Evolutionary conservation across 2,329 filamentous ascomycete species (phyloP).

Genomic region (Raffaelea albimanens): DNA sequence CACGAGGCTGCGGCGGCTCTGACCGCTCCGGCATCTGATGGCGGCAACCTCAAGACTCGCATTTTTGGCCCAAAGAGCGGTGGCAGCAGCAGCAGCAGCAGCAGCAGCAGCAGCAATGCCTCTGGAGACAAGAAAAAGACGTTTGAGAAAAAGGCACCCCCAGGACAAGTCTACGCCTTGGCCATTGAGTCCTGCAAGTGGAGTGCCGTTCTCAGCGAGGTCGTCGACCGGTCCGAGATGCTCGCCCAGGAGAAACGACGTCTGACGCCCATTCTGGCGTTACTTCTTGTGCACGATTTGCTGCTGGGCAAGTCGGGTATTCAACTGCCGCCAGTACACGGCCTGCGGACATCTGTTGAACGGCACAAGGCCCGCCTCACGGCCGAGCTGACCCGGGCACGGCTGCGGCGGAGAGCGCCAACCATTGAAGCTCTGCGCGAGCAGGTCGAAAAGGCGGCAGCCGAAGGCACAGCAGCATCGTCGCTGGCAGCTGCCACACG

Average conservation of each 20-base stretch:
- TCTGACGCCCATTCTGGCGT: conserved; percentile 70
- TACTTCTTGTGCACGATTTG: conserved; percentile 80
- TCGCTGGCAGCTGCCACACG: conserved; percentile 58
- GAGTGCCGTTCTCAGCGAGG: conserved; percentile 75
- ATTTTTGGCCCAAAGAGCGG: conserved; percentile 60
- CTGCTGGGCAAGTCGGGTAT: conserved; percentile 75
- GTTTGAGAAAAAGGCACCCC: conserved; percentile 30
- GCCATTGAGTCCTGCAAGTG: conserved; percentile 85
- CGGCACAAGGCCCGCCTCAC: conserved; percentile 72
- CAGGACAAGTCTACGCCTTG: conserved; percentile 78
- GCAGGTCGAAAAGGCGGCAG: conserved; percentile 54
- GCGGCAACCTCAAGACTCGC: conserved; percentile 80
- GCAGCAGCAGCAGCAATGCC: neutral
- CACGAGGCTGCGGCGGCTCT: conserved; percentile 79
- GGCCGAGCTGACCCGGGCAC: conserved; percentile 73
- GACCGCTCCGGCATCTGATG: conserved; percentile 48
- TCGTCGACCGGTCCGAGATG: conserved; percentile 73
- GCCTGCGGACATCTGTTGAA: conserved; percentile 64
- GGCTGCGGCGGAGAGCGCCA: conserved; percentile 61
- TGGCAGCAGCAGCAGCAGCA: neutral
- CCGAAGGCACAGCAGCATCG: conserved; percentile 57
- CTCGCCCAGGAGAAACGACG: conserved; percentile 53
- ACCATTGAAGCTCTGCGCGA: conserved; percentile 57
- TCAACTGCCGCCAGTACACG: conserved; percentile 69
- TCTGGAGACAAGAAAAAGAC: neutral